Conservation (phyloP, 1,284 basidiomycete species). For the Athelia psychrophila region DNA sequence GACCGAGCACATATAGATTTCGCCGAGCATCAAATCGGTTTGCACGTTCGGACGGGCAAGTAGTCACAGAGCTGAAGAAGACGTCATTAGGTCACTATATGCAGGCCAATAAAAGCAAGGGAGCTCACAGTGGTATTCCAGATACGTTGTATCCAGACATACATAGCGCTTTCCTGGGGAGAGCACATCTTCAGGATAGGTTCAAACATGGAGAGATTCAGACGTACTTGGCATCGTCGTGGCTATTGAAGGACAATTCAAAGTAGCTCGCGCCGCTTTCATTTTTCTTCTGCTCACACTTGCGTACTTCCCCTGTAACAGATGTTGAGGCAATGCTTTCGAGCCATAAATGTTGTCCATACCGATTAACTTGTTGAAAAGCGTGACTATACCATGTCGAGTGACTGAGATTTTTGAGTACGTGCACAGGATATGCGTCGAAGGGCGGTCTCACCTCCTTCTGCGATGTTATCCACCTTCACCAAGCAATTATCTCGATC, state of each 20-base stretch:
- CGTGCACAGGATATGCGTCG: background rate
- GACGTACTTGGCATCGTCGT: slow-evolving; percentile 44
- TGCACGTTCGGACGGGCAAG: slow-evolving; percentile 11
- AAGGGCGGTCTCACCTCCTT: slow-evolving; percentile 26
- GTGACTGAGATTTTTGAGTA: slow-evolving; percentile 28
- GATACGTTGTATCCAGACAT: slow-evolving; percentile 65
- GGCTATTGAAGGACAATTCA: slow-evolving; percentile 48
- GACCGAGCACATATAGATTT: slow-evolving; percentile 76
- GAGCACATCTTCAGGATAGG: background rate
- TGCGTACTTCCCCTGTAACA: slow-evolving; percentile 49
- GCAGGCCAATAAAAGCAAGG: too few relatives aligned
- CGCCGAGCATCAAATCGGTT: slow-evolving; percentile 52
- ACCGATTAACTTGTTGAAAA: slow-evolving; percentile 60
- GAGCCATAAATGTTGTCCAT: too few relatives aligned
- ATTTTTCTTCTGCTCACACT: slow-evolving; percentile 35
- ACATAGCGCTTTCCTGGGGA: slow-evolving; percentile 55
- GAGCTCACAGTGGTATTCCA: slow-evolving; percentile 51
- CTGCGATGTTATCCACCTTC: slow-evolving; percentile 41
- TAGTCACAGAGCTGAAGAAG: slow-evolving; percentile 21
- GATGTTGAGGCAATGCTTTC: too few relatives aligned
- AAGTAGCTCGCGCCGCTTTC: slow-evolving; percentile 37
- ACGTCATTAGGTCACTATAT: background rate
- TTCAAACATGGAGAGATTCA: slow-evolving; percentile 4
- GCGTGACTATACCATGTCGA: slow-evolving; percentile 47
- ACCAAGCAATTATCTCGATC: slow-evolving; percentile 35